Conservation (phyloP, 345 rosid genomes). For the Excoecaria agallocha region DNA sequence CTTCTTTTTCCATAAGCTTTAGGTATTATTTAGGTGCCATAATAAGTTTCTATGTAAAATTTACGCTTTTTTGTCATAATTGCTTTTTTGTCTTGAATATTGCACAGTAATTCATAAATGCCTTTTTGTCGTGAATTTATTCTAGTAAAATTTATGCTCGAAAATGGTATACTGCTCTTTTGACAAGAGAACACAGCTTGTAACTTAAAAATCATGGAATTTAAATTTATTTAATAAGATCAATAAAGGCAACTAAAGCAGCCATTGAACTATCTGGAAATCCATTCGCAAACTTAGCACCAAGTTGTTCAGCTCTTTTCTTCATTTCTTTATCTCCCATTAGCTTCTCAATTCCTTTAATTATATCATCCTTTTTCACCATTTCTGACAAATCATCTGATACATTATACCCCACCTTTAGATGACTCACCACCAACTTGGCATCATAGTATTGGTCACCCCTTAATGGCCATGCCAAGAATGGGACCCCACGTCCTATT, state of each 20-base stretch:
- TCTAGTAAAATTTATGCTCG: too few relatives aligned
- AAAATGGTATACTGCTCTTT: too few relatives aligned
- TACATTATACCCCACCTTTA: conserved; percentile 36
- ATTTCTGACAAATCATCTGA: conserved; percentile 16
- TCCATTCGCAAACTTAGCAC: conserved; percentile 24
- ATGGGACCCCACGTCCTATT: conserved; percentile 41
- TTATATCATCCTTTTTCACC: conserved; percentile 20
- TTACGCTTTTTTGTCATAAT: too few relatives aligned
- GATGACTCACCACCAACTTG: conserved; percentile 35
- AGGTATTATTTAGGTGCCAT: not conserved
- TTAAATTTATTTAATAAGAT: conserved; percentile 20
- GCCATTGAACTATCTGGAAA: conserved; percentile 32
- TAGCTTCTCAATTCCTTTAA: conserved; percentile 25
- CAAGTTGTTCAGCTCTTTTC: conserved; percentile 11
- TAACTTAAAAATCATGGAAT: too few relatives aligned
- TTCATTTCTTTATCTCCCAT: conserved; percentile 22
- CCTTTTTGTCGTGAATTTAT: too few relatives aligned
- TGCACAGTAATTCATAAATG: too few relatives aligned
- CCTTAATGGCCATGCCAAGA: conserved; percentile 52
- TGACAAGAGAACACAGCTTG: too few relatives aligned
- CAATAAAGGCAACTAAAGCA: conserved; percentile 23
- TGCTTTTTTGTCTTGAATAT: too few relatives aligned
- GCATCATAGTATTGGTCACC: conserved; percentile 54
- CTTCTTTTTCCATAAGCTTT: too few relatives aligned
- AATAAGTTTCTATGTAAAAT: too few relatives aligned